Conservation (phyloP, 2,329 filamentous ascomycete genomes). For the Akanthomyces muscarius region DNA sequence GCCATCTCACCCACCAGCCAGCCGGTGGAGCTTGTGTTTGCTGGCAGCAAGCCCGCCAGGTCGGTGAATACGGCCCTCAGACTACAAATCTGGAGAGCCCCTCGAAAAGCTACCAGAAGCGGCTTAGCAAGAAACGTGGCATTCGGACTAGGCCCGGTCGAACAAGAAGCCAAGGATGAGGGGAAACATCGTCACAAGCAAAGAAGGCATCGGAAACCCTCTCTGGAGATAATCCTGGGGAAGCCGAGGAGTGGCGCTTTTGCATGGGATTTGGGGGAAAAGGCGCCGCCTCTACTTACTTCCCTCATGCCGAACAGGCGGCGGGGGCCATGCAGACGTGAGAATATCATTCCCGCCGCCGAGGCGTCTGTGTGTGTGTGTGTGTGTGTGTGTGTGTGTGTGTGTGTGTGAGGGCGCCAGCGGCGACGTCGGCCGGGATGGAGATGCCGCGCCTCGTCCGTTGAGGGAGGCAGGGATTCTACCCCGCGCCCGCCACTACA, state of each 20-base stretch:
- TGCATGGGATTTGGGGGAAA: background rate
- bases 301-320: too few species aligned
- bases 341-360: background rate
- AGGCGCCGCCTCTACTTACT: background rate
- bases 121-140: too few species aligned
- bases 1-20: too few species aligned
- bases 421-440: background rate
- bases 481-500: background rate
- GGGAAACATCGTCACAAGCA: background rate
- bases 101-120: too few species aligned
- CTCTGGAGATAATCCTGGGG: background rate
- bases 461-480: background rate
- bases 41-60: too few species aligned
- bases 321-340: background rate
- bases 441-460: constrained; percentile 4
- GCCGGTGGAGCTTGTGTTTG: too few species aligned
- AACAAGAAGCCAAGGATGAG: background rate
- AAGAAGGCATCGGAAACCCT: background rate
- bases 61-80: too few species aligned
- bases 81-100: too few species aligned
- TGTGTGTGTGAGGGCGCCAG: too few species aligned
- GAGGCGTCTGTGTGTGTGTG: background rate
- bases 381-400: too few species aligned
- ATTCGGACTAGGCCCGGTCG: too few species aligned
- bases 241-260: background rate